Evolutionary conservation across 805 yeast genomes (phyloP).

Genomic region (Kodamaea laetipori): DNA sequence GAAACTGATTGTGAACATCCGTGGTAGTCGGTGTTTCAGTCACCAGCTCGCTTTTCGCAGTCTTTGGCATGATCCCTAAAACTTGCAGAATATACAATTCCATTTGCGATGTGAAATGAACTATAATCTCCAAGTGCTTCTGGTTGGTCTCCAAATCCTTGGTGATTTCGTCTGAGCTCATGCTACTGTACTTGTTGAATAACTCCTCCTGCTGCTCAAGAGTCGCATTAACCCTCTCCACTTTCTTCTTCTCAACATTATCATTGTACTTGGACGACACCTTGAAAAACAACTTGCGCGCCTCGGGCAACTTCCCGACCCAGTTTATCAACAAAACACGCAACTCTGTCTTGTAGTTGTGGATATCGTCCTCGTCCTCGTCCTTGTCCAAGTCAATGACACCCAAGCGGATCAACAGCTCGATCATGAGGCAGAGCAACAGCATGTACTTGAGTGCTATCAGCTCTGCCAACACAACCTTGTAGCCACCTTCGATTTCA

Average conservation of each 20-base stretch:
- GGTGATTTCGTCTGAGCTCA: slow-evolving; percentile 21
- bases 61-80: slow-evolving; percentile 5
- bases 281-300: slow-evolving; percentile 56
- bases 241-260: slow-evolving; percentile 11
- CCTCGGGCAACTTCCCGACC: slow-evolving; percentile 65
- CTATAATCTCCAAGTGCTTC: slow-evolving; percentile 16
- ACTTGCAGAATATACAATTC: slow-evolving; percentile 10
- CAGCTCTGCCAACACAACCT: slow-evolving; percentile 32
- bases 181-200: slow-evolving; percentile 12
- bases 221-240: slow-evolving; percentile 2
- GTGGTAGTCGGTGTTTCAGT: slow-evolving; percentile 3
- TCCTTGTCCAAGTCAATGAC: slow-evolving; percentile 41
- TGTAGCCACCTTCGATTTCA: slow-evolving; percentile 30
- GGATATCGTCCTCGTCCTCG: slow-evolving; percentile 30
- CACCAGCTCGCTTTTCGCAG: neutral
- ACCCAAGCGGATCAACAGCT: slow-evolving; percentile 48
- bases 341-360: slow-evolving; percentile 60
- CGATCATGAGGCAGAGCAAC: slow-evolving; percentile 64
- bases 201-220: slow-evolving; percentile 7
- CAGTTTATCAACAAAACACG: slow-evolving; percentile 63
- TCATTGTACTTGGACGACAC: slow-evolving; percentile 19
- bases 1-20: slow-evolving; percentile 23
- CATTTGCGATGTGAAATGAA: slow-evolving; percentile 12
- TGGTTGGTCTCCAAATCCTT: slow-evolving; percentile 20
- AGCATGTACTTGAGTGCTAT: slow-evolving; percentile 47